phyloP scores from a whole-genome alignment of 225 moss, liverwort and hornwort species.

The Anthoceros angustus region DNA sequence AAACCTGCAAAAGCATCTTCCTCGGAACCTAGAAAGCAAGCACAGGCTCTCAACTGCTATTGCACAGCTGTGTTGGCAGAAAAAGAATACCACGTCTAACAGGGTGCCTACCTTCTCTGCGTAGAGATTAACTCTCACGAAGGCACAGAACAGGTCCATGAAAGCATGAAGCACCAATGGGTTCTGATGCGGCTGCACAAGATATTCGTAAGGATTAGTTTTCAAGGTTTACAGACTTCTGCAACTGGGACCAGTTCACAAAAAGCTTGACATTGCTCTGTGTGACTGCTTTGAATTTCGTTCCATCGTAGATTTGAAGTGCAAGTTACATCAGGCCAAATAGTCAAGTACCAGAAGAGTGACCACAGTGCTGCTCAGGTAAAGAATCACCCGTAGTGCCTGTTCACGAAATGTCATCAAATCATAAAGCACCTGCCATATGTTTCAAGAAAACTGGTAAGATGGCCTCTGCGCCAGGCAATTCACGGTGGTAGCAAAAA shows the following conservation, averaged over 20 bases:
- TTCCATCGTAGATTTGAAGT: no score
- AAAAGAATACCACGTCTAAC: neutral
- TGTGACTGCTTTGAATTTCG: neutral
- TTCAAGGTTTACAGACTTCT: no score
- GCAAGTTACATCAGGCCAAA: no score
- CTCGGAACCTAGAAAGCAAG: slow-evolving; percentile 48
- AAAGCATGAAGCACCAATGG: slow-evolving; percentile 80
- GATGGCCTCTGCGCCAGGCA: neutral
- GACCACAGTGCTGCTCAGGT: slow-evolving; percentile 90
- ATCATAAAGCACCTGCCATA: slow-evolving; percentile 66
- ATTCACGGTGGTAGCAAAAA: neutral
- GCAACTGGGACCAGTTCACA: neutral
- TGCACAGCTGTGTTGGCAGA: neutral
- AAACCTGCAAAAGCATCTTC: slow-evolving; percentile 92
- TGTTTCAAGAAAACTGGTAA: neutral
- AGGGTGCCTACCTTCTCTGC: slow-evolving; percentile 61
- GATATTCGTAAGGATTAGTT: neutral
- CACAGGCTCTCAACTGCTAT: neutral
- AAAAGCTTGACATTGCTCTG: neutral
- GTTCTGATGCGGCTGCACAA: slow-evolving; percentile 85
- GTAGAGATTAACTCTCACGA: slow-evolving; percentile 81
- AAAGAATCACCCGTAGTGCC: slow-evolving; percentile 80
- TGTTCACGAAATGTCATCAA: slow-evolving; percentile 98
- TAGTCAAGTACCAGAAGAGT: slow-evolving; percentile 46
- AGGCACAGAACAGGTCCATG: slow-evolving; percentile 93